Base-by-base conservation (phyloP, 768 basidiomycete genomes). In the Paxillus involutus region DNA sequence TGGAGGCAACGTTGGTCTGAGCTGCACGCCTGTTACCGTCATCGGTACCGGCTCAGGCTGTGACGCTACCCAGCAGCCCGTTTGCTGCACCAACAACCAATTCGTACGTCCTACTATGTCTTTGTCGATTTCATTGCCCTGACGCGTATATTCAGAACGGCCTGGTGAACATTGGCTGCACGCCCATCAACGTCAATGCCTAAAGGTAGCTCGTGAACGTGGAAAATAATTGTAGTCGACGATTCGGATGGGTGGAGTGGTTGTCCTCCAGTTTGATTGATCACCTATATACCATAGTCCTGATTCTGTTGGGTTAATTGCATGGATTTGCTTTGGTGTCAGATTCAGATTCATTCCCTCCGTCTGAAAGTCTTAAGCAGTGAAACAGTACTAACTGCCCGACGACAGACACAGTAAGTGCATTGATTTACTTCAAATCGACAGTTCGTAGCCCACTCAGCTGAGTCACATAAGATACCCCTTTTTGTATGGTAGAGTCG, bases 51-150 rank as follows among this genome's bases (percentile, higher is more conserved):
- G 51, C 14, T 7, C 12, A 8, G 47, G 54, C n/a, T 53, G 54
- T 47, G 1, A 8, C 7, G 45, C 37, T 10, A 7, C 37, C n/a
- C 47, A 58, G 11, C 47, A 52, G 32, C 30, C 62, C 4, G 47
- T 48, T 2, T 63, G 62, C 37, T 63, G 62, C 44, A 10, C 26
- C 0, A 0, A 29, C 33, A 44, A 50, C 12, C 3, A 12, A 33
- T 26, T 10, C 9, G 59, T 63, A 43, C 5, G 55, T 55, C 16
- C 11, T 11, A 21, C 2, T 13, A 14, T 2, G 1, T 26, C 0
- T 42, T 30, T 3, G 17, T 44, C 4, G 35, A 35, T 14, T n/a
- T n/a, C n/a, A 9, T n/a, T 36, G 10, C 13, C 2, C 6, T 29
- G 29, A 24, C 8, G 41, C 2, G 8, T 6, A 5, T 36, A 3